Conservation (phyloP, 2,329 filamentous ascomycete genomes). For the Colletotrichum tropicicola region DNA sequence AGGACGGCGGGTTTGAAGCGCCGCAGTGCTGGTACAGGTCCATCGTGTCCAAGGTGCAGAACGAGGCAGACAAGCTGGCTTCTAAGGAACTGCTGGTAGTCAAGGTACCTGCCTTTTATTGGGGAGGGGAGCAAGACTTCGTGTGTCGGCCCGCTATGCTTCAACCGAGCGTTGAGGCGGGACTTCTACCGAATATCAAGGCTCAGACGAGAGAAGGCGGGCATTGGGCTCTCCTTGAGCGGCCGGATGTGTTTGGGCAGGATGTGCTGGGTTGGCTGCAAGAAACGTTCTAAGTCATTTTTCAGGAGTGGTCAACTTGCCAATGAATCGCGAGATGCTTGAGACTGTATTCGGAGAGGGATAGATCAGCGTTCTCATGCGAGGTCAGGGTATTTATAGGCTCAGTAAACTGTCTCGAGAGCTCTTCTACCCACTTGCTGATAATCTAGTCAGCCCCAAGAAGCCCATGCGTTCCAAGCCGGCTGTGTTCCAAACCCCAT, state of each 20-base stretch:
- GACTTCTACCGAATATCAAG: constrained; percentile 36
- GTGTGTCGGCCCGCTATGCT: constrained; percentile 36
- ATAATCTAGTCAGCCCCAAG: no score
- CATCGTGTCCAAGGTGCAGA: constrained; percentile 31
- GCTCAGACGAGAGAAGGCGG: constrained; percentile 35
- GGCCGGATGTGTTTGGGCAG: constrained; percentile 36
- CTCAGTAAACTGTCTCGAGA: no score
- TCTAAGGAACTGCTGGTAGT: constrained; percentile 31
- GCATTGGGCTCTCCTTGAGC: constrained; percentile 42
- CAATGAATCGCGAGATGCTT: not conserved
- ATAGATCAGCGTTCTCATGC: no score
- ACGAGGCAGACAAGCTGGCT: constrained; percentile 32
- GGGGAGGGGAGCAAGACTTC: constrained; percentile 37
- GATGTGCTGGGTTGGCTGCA: constrained; percentile 34
- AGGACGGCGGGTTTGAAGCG: constrained; percentile 37
- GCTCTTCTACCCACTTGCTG: no score
- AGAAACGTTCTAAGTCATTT: constrained; percentile 3
- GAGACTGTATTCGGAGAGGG: not conserved
- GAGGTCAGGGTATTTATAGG: no score
- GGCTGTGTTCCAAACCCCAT: no score
- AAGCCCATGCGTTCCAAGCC: no score
- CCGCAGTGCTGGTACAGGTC: constrained; percentile 40
- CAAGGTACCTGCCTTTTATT: constrained; percentile 37
- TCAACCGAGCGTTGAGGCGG: constrained; percentile 29
- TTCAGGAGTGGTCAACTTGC: not conserved